Conservation (phyloP, 495 filamentous ascomycete species). For the Penicillium robsamsonii region DNA sequence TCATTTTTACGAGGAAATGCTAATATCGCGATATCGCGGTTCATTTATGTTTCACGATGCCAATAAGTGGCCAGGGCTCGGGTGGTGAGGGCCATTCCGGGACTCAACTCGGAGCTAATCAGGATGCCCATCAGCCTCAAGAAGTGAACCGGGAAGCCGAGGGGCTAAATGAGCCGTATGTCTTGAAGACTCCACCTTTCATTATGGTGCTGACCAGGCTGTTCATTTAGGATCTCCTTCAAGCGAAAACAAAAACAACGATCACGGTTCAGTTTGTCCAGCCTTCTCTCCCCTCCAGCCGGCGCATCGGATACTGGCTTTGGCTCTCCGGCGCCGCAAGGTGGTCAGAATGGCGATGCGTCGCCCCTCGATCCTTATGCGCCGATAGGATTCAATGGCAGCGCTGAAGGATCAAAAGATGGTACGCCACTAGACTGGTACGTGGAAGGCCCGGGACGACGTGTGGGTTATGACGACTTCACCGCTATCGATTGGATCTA, state of each 20-base stretch:
- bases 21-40: constrained; percentile 12
- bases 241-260: constrained; percentile 75
- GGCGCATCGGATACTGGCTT: constrained; percentile 27
- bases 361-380: constrained; percentile 24
- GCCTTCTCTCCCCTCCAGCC: constrained; percentile 48
- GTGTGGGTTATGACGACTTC: constrained; percentile 93
- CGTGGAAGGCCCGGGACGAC: constrained; percentile 82
- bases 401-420: constrained; percentile 57
- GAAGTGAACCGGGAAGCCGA: constrained; percentile 36
- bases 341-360: constrained; percentile 31
- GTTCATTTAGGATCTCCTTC: constrained; percentile 63
- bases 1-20: constrained; percentile 18
- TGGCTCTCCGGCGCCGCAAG: constrained; percentile 21
- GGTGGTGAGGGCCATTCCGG: constrained; percentile 16
- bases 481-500: constrained; percentile 99
- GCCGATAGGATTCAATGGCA: constrained; percentile 36
- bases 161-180: constrained; percentile 48
- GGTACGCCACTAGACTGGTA: constrained; percentile 77
- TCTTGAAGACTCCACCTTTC: neutral
- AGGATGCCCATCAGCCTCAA: constrained; percentile 13
- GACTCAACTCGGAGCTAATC: constrained; percentile 11
- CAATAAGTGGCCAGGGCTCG: constrained; percentile 26
- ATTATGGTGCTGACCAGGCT: constrained; percentile 14
- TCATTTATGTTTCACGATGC: constrained; percentile 28
- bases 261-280: constrained; percentile 55